These are phyloP conservation scores for Saposhnikovia divaricata DNA, from an alignment of 129 eudicot genomes.

Conservation along the genomic window DNA sequence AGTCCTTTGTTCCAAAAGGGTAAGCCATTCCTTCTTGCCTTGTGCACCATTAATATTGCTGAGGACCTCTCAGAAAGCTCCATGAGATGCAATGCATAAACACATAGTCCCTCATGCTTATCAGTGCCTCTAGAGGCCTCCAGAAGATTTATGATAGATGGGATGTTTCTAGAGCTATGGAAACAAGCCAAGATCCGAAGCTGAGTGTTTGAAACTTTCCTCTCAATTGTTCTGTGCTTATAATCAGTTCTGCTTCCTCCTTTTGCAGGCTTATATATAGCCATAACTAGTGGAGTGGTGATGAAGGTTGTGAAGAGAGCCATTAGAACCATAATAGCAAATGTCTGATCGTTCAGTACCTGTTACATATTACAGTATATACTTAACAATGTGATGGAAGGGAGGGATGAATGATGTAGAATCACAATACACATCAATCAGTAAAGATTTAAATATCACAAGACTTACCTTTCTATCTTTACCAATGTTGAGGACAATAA, in stretches of 20 bases:
- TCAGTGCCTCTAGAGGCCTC: constrained; percentile 73
- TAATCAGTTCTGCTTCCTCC: constrained; percentile 23
- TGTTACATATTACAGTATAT: constrained; percentile 7
- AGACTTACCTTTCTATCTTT: constrained; percentile 57
- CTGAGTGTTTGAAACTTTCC: constrained; percentile 30
- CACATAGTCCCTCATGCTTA: constrained; percentile 47
- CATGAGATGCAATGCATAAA: constrained; percentile 94
- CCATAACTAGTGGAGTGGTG: constrained; percentile 60
- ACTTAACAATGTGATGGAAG: background rate
- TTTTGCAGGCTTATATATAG: constrained; percentile 62
- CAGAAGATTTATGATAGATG: constrained; percentile 52
- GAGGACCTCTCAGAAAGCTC: constrained; percentile 88
- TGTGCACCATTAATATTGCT: constrained; percentile 85
- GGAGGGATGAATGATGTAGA: background rate
- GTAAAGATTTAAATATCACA: too few species aligned
- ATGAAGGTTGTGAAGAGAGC: constrained; percentile 78
- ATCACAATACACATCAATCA: background rate
- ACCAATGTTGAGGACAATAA: constrained; percentile 77
- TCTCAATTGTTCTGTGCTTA: constrained; percentile 46
- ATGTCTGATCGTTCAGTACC: constrained; percentile 71
- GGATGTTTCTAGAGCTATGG: constrained; percentile 60
- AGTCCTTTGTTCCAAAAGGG: constrained; percentile 72
- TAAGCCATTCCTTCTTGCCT: constrained; percentile 65
- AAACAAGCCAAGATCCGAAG: constrained; percentile 59
- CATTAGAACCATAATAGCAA: constrained; percentile 76